A percentile compares a stretch with the other conserved stretches of the same genome.
These are phyloP conservation scores for Bryoglossum gracile DNA, from an alignment of 495 filamentous ascomycete genomes.

Conservation along the genomic window DNA sequence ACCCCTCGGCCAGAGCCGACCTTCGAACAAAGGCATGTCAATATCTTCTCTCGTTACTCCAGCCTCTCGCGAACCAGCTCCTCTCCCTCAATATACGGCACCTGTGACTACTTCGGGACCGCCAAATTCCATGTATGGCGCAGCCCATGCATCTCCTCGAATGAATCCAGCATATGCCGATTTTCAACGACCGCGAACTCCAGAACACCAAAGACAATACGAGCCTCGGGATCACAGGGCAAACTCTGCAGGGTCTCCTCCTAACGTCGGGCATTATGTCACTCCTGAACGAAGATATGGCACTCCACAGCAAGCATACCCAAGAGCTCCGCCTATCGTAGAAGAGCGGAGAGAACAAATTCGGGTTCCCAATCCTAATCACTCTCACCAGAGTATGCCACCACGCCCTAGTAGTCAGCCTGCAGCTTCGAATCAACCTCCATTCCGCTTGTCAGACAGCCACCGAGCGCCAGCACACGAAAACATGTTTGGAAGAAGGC, in stretches of 20 bases:
- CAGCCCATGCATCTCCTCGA: constrained; percentile 45
- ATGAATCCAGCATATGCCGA: constrained; percentile 44
- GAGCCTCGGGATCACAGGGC: constrained; percentile 40
- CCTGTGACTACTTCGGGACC: constrained; percentile 41
- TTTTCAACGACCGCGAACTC: constrained; percentile 66
- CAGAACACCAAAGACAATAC: constrained; percentile 52
- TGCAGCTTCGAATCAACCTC: constrained; percentile 35
- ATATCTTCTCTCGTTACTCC: constrained; percentile 82
- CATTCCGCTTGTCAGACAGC: constrained; percentile 32
- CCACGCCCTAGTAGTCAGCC: constrained; percentile 46
- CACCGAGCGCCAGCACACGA: constrained; percentile 20
- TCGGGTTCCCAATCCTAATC: constrained; percentile 31
- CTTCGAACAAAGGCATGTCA: constrained; percentile 64
- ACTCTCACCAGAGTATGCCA: constrained; percentile 21
- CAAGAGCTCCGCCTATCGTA: neutral
- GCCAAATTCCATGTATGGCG: constrained; percentile 37
- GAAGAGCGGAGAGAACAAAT: constrained; percentile 37
- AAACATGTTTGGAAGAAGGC: constrained; percentile 17
- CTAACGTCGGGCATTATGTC: constrained; percentile 32
- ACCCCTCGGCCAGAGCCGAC: constrained; percentile 37
- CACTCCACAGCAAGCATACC: constrained; percentile 42
- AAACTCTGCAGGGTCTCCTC: constrained; percentile 39
- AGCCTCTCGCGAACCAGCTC: constrained; percentile 42
- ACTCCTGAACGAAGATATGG: constrained; percentile 50
- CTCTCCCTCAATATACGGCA: constrained; percentile 39